These are phyloP conservation scores for Candida albicans DNA, from an alignment of 1,139 yeast genomes.

Conservation along the genomic window DNA sequence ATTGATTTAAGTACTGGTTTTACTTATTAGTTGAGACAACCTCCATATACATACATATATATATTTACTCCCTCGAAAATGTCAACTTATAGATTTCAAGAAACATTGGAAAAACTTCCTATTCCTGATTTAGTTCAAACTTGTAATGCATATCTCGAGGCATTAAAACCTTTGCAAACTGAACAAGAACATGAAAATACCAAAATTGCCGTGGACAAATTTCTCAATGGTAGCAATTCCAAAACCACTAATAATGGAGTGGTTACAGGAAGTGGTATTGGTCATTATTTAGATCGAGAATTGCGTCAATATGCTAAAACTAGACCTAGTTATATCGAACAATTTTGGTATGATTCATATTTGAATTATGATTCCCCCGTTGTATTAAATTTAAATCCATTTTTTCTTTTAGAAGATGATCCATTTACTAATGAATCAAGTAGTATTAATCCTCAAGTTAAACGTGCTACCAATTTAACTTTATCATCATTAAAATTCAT, in stretches of 20 bases:
- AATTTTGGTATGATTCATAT: constrained; percentile 91
- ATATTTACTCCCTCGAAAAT: neutral
- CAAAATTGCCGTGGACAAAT: constrained; percentile 55
- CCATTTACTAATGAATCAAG: constrained; percentile 70
- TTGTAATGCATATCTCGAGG: constrained; percentile 60
- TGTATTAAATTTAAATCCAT: constrained; percentile 83
- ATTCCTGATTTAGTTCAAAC: constrained; percentile 74
- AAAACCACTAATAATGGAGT: too few species aligned
- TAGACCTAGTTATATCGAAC: constrained; percentile 81
- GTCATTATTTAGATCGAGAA: constrained; percentile 62
- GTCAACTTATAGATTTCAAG: constrained; percentile 58
- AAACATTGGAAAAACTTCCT: constrained; percentile 62
- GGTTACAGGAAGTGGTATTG: constrained; percentile 37
- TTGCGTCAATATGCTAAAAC: constrained; percentile 61
- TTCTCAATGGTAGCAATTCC: constrained; percentile 33
- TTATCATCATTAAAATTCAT: constrained; percentile 76
- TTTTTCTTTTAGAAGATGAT: constrained; percentile 84
- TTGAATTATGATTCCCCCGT: constrained; percentile 86
- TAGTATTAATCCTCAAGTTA: constrained; percentile 63
- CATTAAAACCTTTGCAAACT: constrained; percentile 74
- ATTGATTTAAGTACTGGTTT: too few species aligned
- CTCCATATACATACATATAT: too few species aligned
- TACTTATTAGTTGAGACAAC: too few species aligned
- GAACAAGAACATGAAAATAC: constrained; percentile 67
- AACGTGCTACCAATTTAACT: constrained; percentile 80